These are phyloP conservation scores for Lepiota brunneoincarnata DNA, from an alignment of 768 basidiomycete species.

Conservation along the genomic window DNA sequence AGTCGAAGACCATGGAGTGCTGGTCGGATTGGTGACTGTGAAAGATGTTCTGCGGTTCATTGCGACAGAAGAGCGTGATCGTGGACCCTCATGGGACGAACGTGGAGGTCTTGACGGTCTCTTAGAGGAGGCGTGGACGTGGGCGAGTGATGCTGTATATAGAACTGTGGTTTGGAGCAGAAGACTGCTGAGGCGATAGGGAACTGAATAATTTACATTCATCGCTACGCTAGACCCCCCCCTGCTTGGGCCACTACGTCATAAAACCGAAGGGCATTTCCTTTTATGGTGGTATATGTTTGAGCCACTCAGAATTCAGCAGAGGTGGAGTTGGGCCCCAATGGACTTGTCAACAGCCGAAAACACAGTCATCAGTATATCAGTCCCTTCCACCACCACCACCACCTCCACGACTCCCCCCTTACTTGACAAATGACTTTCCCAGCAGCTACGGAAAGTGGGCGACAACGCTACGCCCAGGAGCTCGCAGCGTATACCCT, in stretches of 20 bases:
- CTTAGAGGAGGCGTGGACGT: constrained; percentile 60
- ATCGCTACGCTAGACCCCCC: not conserved
- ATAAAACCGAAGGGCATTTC: constrained; percentile 2
- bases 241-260: not conserved
- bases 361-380: constrained; percentile 1
- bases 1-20: constrained; percentile 80
- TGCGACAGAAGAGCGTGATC: constrained; percentile 51
- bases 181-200: constrained; percentile 33
- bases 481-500: constrained; percentile 48
- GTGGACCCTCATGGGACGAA: constrained; percentile 56
- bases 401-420: not conserved
- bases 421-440: constrained; percentile 1
- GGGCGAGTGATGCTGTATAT: constrained; percentile 38
- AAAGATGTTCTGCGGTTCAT: constrained; percentile 95
- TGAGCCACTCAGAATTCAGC: constrained; percentile 9
- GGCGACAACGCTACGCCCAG: constrained; percentile 39
- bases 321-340: constrained; percentile 3
- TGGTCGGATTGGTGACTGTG: constrained; percentile 88
- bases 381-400: not conserved
- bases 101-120: constrained; percentile 63
- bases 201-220: constrained; percentile 13
- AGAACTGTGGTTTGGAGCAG: constrained; percentile 35
- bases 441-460: constrained; percentile 21
- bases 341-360: constrained; percentile 10
- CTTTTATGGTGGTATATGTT: not conserved